A percentile compares a stretch with the other conserved stretches of the same genome.
Conservation (phyloP, 164 flowering plant species). For the Vitis cinerea region DNA sequence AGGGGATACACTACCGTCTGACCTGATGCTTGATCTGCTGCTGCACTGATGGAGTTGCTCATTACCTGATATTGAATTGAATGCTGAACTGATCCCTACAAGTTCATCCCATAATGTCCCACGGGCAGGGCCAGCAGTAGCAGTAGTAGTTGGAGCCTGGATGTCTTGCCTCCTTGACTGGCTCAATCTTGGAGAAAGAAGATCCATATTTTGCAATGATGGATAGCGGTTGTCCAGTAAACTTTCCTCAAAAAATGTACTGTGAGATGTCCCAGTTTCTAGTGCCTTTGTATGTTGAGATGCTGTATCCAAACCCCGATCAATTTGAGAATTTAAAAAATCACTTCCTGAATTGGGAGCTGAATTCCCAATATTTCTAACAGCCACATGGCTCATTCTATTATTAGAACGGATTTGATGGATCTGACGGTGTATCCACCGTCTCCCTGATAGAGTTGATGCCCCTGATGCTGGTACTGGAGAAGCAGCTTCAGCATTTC, state of each 20-base stretch:
- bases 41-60: slow-evolving; percentile 41
- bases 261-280: slow-evolving; percentile 27
- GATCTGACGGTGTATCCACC: slow-evolving; percentile 69
- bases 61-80: slow-evolving; percentile 18
- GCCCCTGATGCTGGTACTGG: slow-evolving; percentile 64
- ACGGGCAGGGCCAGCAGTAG: slow-evolving; percentile 17
- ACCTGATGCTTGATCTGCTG: slow-evolving; percentile 27
- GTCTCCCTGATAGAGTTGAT: slow-evolving; percentile 72
- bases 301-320: slow-evolving; percentile 27
- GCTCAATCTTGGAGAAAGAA: slow-evolving; percentile 23
- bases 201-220: slow-evolving; percentile 18
- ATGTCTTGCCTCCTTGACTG: slow-evolving; percentile 32
- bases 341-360: slow-evolving; percentile 24
- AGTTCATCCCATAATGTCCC: slow-evolving; percentile 29
- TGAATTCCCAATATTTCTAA: slow-evolving; percentile 24
- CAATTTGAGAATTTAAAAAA: slow-evolving; percentile 28
- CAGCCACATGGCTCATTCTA: slow-evolving; percentile 35
- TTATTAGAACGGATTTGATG: slow-evolving; percentile 41
- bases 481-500: slow-evolving; percentile 42
- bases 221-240: slow-evolving; percentile 20
- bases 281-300: slow-evolving; percentile 25
- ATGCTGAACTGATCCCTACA: slow-evolving; percentile 12
- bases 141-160: slow-evolving; percentile 22
- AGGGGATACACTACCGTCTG: slow-evolving; percentile 20
- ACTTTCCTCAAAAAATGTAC: slow-evolving; percentile 29